Evolutionary conservation across 1,284 basidiomycete species (phyloP).

Genomic region (Vanrija pseudolonga): DNA sequence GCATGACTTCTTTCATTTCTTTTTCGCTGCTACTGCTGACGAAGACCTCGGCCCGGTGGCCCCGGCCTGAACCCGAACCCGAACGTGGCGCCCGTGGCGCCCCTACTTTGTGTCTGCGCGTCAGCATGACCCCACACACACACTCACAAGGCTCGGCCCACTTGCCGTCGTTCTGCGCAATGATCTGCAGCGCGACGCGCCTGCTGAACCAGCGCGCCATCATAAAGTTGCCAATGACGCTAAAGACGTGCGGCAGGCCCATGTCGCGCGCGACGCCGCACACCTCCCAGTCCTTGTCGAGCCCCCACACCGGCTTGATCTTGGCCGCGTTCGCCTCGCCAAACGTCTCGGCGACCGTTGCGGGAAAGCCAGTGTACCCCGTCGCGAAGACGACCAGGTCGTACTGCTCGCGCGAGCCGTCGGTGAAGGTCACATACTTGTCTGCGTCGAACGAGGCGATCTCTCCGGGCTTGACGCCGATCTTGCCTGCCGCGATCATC

Average conservation of each 20-base stretch:
- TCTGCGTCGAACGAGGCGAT: constrained; percentile 52
- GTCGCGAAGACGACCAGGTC: constrained; percentile 68
- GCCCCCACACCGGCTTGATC: constrained; percentile 57
- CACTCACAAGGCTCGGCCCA: constrained; percentile 44
- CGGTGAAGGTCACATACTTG: constrained; percentile 60
- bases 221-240: constrained; percentile 54
- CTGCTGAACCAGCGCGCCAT: constrained; percentile 59
- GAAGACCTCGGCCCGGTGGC: no score
- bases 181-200: constrained; percentile 61
- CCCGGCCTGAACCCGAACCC: no score
- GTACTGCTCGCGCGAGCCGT: constrained; percentile 61
- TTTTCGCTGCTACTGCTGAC: no score
- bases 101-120: no score
- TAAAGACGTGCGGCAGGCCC: constrained; percentile 48
- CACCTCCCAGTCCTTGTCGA: constrained; percentile 60
- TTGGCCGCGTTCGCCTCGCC: constrained; percentile 55
- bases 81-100: no score
- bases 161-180: constrained; percentile 58
- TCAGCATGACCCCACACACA: no score
- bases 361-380: constrained; percentile 52
- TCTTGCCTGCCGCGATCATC: constrained; percentile 64
- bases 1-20: no score
- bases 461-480: constrained; percentile 67
- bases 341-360: constrained; percentile 53
- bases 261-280: constrained; percentile 55